A percentile compares a stretch with the other conserved stretches of the same genome.
phyloP scores from a whole-genome alignment of 2,329 filamentous ascomycete genomes.

The Aspergillus sp. region DNA sequence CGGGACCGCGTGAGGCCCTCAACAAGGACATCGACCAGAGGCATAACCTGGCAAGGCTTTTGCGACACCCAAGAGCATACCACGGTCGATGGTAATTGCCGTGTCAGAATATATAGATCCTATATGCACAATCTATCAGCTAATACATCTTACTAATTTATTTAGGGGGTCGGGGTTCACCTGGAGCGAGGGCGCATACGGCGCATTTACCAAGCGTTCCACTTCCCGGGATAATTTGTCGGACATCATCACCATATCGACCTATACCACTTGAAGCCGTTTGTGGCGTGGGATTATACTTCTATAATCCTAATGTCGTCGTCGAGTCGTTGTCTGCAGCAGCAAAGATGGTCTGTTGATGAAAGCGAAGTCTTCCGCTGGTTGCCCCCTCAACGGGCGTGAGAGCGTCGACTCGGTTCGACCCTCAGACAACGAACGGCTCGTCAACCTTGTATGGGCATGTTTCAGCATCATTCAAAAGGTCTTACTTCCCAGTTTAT shows the following conservation, averaged over 20 bases:
- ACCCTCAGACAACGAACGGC: background rate
- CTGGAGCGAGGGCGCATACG: constrained; percentile 52
- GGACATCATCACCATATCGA: constrained; percentile 23
- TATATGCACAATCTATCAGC: constrained; percentile 18
- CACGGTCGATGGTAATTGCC: constrained; percentile 29
- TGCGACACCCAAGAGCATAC: constrained; percentile 49
- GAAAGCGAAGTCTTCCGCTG: constrained; percentile 9
- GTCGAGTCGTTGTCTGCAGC: background rate
- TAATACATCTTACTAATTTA: background rate
- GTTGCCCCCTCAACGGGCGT: constrained; percentile 22
- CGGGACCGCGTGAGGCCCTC: constrained; percentile 53
- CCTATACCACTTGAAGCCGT: background rate
- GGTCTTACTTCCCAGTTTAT: no score
- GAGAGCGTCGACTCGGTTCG: background rate
- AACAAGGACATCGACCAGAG: constrained; percentile 47
- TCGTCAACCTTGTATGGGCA: no score
- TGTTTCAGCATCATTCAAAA: no score
- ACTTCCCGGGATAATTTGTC: constrained; percentile 38
- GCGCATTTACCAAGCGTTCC: constrained; percentile 47
- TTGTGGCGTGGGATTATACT: background rate
- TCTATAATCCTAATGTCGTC: background rate
- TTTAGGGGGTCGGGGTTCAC: constrained; percentile 32
- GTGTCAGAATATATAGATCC: constrained; percentile 30
- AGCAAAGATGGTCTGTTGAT: constrained; percentile 6
- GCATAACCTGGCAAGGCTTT: constrained; percentile 51